Evolutionary conservation across 2,329 filamentous ascomycete species (phyloP), one percentile per base, ranked within the genome.

Genomic region (Trichoderma cornu-damae): DNA sequence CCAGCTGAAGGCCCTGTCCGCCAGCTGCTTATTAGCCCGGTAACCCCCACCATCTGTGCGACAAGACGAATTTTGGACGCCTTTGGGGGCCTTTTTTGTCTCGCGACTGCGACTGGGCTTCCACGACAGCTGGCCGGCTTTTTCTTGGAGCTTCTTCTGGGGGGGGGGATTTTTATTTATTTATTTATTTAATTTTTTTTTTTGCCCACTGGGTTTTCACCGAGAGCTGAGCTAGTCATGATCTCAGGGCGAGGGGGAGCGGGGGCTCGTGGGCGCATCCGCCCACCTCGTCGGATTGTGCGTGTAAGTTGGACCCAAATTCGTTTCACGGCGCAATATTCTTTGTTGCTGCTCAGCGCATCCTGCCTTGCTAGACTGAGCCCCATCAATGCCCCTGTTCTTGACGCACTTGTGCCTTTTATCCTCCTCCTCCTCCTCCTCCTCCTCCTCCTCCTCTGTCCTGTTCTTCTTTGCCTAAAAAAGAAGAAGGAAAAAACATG

Each of bases 231-330:
- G 28, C 16, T 24, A 59, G 35, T 40, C n/a, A 79, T 79, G 77
- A 78, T 79, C 63, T 77, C 77, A 6, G 77, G 77, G 60, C 73
- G 77, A 64, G 77, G 77, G 57, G 73, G 74, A 67, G 69, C 70
- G 54, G 72, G 72, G 57, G 66, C 69, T 56, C 68, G 72, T 53
- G 71, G 72, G 58, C 71, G 73, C 64, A 76, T 76, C 63, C 72
- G 73, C 56, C 72, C 73, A 52, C 73, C 73, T 68, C 73, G 73
- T 66, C 73, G 74, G 53, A 70, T 74, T 58, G 67, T 71, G 54
- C 70, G 73, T 62, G 73, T 76, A 70, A 71, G 73, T 70, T 38
- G 42, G 47, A 40, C 20, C 14, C 11, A n/a, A 24, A 46, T 24
- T 43, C 26, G 47, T n/a, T 49, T 32, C 37, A 38, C 43, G 38